These are phyloP conservation scores for Candida sithepensis DNA, from an alignment of 805 yeast species.

Conservation along the genomic window DNA sequence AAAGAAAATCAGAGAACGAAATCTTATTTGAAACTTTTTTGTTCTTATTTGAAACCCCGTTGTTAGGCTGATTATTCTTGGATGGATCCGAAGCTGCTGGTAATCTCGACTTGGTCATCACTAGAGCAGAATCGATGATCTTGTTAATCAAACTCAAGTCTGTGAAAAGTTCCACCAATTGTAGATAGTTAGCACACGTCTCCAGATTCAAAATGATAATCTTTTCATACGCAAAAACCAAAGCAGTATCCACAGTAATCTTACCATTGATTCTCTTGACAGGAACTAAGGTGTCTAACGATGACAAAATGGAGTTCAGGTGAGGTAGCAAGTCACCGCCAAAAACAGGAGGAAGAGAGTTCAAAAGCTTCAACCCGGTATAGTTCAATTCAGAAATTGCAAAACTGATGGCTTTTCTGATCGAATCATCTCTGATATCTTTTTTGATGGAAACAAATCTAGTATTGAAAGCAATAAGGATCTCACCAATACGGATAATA, in stretches of 20 bases:
- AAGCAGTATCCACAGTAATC: conserved; percentile 36
- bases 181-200: conserved; percentile 24
- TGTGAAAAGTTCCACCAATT: conserved; percentile 25
- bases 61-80: conserved; percentile 10
- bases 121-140: conserved; percentile 54
- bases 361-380: conserved; percentile 42
- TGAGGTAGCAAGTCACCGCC: conserved; percentile 42
- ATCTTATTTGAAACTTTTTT: conserved; percentile 32
- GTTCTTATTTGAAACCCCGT: conserved; percentile 24
- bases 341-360: conserved; percentile 32
- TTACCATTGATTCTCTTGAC: conserved; percentile 36
- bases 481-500: conserved; percentile 48
- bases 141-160: conserved; percentile 54
- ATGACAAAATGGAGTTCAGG: conserved; percentile 44
- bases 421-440: conserved; percentile 53
- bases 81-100: conserved; percentile 16
- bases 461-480: conserved; percentile 51
- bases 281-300: conserved; percentile 61
- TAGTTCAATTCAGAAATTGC: conserved; percentile 44
- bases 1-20: conserved; percentile 64
- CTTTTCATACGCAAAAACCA: conserved; percentile 28
- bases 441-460: conserved; percentile 52
- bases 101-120: conserved; percentile 38
- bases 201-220: conserved; percentile 30
- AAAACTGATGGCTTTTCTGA: conserved; percentile 40